These are phyloP conservation scores for Quercus suber DNA, from an alignment of 306 rosid species.

Conservation along the genomic window DNA sequence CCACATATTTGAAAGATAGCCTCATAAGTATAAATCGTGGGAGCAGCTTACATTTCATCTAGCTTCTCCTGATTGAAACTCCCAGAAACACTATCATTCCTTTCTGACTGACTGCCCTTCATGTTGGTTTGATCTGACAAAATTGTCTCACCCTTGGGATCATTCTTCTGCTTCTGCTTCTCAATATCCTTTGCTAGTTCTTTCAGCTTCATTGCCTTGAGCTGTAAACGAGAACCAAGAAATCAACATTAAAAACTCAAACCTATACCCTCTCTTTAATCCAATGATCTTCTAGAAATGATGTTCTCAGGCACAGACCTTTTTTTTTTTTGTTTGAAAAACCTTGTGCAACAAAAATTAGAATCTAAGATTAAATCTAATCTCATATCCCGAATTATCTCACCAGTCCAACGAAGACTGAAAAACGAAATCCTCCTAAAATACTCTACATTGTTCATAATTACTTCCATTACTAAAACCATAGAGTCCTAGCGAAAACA, in stretches of 20 bases:
- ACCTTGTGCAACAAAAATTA: background rate
- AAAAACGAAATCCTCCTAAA: background rate
- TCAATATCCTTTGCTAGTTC: conserved; percentile 64
- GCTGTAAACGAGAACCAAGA: conserved; percentile 33
- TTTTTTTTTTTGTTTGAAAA: background rate
- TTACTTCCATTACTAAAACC: too few relatives aligned
- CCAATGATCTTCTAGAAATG: background rate
- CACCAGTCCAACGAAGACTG: background rate
- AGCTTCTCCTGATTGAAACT: conserved; percentile 38
- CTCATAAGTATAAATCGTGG: background rate
- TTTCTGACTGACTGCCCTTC: conserved; percentile 28
- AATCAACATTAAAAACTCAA: conserved; percentile 7
- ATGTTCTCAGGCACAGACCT: background rate
- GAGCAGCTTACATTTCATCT: conserved; percentile 61
- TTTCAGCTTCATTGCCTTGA: conserved; percentile 68
- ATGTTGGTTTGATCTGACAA: conserved; percentile 30
- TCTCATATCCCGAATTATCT: background rate
- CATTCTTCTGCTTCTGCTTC: conserved; percentile 62
- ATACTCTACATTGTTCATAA: too few relatives aligned
- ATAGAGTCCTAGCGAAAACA: too few relatives aligned
- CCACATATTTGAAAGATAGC: conserved; percentile 6
- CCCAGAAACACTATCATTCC: conserved; percentile 23
- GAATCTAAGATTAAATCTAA: too few relatives aligned
- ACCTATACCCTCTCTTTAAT: background rate
- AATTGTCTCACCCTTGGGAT: conserved; percentile 41